A percentile compares a stretch with the other conserved stretches of the same genome.
Evolutionary conservation across 768 basidiomycete species (phyloP).

Genomic region (Termitomyces sp.): DNA sequence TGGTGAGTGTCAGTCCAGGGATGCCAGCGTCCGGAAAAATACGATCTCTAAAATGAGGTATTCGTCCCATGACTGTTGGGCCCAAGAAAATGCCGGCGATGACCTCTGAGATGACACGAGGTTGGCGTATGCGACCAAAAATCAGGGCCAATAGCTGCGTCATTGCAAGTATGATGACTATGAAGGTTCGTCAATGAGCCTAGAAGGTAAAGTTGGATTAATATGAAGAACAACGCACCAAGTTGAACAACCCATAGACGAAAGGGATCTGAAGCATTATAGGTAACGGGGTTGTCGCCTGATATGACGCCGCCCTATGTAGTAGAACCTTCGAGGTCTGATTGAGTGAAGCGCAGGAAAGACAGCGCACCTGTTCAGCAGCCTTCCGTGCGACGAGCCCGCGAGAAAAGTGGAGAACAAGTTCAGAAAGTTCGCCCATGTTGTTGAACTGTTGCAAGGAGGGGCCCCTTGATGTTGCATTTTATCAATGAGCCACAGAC

Average conservation of each 20-base stretch:
- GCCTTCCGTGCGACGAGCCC: slow-evolving; percentile 43
- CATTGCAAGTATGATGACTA: slow-evolving; percentile 79
- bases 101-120: slow-evolving; percentile 90
- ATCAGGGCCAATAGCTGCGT: slow-evolving; percentile 69
- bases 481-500: neutral
- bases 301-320: slow-evolving; percentile 73
- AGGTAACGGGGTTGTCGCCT: slow-evolving; percentile 65
- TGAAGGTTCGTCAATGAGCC: slow-evolving; percentile 16
- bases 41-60: slow-evolving; percentile 58
- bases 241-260: slow-evolving; percentile 76
- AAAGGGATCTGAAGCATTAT: slow-evolving; percentile 65
- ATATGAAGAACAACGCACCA: slow-evolving; percentile 41
- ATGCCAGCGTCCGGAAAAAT: slow-evolving; percentile 57
- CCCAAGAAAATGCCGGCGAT: slow-evolving; percentile 88
- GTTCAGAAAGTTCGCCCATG: slow-evolving; percentile 48
- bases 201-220: neutral
- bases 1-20: slow-evolving; percentile 63
- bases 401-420: slow-evolving; percentile 26
- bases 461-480: neutral
- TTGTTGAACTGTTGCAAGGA: slow-evolving; percentile 9
- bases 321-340: neutral
- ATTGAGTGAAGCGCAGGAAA: neutral
- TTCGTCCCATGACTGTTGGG: slow-evolving; percentile 72
- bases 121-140: slow-evolving; percentile 73
- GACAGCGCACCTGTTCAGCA: slow-evolving; percentile 39